These are phyloP conservation scores for Alternaria triticina DNA, from an alignment of 2,329 filamentous ascomycete genomes.

Conservation along the genomic window DNA sequence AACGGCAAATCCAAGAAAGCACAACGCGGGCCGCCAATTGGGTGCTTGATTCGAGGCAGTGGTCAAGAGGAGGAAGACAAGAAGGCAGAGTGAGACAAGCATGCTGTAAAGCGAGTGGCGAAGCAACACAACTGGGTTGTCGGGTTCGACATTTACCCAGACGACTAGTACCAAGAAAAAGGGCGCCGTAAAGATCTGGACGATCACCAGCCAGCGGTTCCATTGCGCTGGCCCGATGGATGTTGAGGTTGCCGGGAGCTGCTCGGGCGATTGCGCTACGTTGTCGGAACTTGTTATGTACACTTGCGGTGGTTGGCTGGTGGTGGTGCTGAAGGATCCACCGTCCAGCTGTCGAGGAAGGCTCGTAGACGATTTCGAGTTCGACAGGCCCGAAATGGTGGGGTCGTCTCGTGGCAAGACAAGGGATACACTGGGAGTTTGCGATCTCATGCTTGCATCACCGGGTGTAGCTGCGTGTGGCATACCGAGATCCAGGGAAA, in stretches of 20 bases:
- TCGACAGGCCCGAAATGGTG: conserved; percentile 9
- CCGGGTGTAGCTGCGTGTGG: conserved; percentile 35
- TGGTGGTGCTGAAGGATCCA: conserved; percentile 18
- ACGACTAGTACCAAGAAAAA: conserved; percentile 79
- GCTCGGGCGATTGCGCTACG: conserved; percentile 45
- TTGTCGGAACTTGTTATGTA: conserved; percentile 44
- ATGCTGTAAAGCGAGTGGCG: conserved; percentile 53
- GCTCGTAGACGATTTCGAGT: conserved; percentile 8
- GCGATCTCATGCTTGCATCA: conserved; percentile 22
- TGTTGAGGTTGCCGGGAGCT: conserved; percentile 27
- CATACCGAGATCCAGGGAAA: conserved; percentile 40
- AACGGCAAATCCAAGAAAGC: conserved; percentile 88
- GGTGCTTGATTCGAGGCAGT: conserved; percentile 73
- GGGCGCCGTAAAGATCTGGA: conserved; percentile 87
- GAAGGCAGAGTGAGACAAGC: conserved; percentile 66
- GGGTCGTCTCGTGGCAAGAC: conserved; percentile 29
- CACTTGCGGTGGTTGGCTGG: conserved; percentile 33
- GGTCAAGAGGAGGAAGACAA: conserved; percentile 70
- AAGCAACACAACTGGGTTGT: conserved; percentile 67
- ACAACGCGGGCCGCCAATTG: conserved; percentile 77
- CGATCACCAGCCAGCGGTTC: conserved; percentile 87
- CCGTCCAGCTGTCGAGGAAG: not conserved
- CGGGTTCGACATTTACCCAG: conserved; percentile 71
- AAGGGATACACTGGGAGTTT: conserved; percentile 27
- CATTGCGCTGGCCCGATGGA: conserved; percentile 62